Base-by-base conservation (phyloP, 169 alveolate genomes). In the Plasmodium berghei region DNA sequence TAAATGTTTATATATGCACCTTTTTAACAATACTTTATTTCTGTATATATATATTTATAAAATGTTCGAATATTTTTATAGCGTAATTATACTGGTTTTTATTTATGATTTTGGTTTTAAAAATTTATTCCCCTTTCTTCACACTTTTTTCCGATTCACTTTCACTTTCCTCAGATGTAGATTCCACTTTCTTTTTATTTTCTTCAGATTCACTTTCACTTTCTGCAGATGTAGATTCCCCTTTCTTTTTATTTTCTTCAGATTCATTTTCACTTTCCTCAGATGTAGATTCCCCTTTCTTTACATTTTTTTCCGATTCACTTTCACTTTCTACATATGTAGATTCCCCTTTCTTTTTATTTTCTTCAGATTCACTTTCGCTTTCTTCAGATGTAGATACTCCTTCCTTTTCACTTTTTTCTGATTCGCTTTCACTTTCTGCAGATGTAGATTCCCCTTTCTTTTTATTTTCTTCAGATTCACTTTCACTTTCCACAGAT, bases 121-220 rank as follows among this genome's bases (percentile, higher is more conserved):
- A 34, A 34, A 2, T 34, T 34, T 34, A 34, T 34, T 34, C 3
- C 0, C 42, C 42, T 0, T 0, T 26, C 45, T 18, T 72, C 56
- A 67, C 66, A n/a, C n/a, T n/a, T n/a, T n/a, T n/a, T n/a, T 28
- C 61, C 20, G 18, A 12, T 22, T 59, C 55, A 26, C 56, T 73
- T 26, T 26, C 59, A 14, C 45, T 56, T 6, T 26, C 46, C 40
- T 73, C 52, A 9, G 63, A 42, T 5, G 34, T 52, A 59, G 66
- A 28, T 8, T 40, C 67, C 6, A 55, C 26, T 18, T 26, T 56
- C 3, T 54, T 24, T 20, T 18, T 69, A 26, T 69, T 70, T 20
- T 24, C 56, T 45, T 45, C 72, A 0, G 9, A 42, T 2, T 73
- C 87, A 5, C 72, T 48, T 59, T 62, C 28, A 0, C 24, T 18